phyloP scores from a whole-genome alignment of 2,329 filamentous ascomycete genomes.

The Ampelomyces quisqualis region DNA sequence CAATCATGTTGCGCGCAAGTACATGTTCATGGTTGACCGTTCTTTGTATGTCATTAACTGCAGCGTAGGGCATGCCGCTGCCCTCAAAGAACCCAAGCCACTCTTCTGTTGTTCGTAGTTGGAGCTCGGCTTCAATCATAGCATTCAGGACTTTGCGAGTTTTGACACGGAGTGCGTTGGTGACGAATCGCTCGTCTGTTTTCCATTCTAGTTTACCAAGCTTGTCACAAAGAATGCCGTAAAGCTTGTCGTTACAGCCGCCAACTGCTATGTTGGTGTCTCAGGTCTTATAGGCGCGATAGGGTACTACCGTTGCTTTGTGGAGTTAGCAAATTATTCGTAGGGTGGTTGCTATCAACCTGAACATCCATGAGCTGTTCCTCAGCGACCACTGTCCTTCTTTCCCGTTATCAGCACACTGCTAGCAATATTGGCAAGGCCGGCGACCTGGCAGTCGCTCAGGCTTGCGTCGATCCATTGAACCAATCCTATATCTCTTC shows the following conservation, averaged over 20 bases:
- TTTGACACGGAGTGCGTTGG: constrained; percentile 60
- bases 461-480: constrained; percentile 90
- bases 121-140: constrained; percentile 73
- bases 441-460: constrained; percentile 92
- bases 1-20: constrained; percentile 80
- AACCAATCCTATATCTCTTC: constrained; percentile 73
- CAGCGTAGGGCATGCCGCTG: constrained; percentile 89
- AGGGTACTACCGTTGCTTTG: constrained; percentile 88
- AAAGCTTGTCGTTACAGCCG: constrained; percentile 63
- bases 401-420: constrained; percentile 84
- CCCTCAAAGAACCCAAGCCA: constrained; percentile 87
- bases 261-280: constrained; percentile 64
- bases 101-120: constrained; percentile 75
- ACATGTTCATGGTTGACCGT: constrained; percentile 82
- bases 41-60: constrained; percentile 86
- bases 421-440: constrained; percentile 87
- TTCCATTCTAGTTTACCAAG: constrained; percentile 60
- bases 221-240: constrained; percentile 60
- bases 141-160: constrained; percentile 75
- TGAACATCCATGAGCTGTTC: constrained; percentile 94
- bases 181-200: constrained; percentile 57
- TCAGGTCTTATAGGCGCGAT: constrained; percentile 70
- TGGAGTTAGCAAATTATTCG: constrained; percentile 6
- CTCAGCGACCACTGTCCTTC: constrained; percentile 87
- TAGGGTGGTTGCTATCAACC: too few relatives aligned